phyloP scores from a whole-genome alignment of 1,284 basidiomycete species.

The Heterobasidion parviporum region DNA sequence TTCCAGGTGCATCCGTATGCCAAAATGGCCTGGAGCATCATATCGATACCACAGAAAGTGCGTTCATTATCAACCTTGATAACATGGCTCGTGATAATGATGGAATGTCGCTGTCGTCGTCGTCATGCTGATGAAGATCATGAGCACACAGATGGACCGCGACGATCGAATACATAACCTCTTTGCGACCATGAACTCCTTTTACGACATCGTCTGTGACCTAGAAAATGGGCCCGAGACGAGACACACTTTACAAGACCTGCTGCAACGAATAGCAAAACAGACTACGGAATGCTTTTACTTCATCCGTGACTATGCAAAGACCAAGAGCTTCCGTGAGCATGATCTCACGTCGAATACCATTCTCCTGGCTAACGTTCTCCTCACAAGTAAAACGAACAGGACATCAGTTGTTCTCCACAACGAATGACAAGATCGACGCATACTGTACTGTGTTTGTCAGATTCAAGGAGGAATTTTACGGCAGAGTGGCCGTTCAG shows the following conservation, averaged over 20 bases:
- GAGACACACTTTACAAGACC: neutral
- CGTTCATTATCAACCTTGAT: neutral
- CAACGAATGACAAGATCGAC: neutral
- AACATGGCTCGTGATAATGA: neutral
- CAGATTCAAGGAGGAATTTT: neutral
- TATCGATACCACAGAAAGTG: neutral
- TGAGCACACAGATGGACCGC: neutral
- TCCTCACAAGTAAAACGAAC: neutral
- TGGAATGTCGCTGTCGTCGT: neutral
- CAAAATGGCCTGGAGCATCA: neutral
- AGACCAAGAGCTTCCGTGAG: neutral
- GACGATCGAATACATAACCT: neutral
- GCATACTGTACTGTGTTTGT: neutral
- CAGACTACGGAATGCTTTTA: neutral
- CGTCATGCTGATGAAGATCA: neutral
- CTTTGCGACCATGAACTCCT: neutral
- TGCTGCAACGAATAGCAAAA: neutral
- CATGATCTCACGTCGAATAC: neutral
- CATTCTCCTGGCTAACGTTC: neutral
- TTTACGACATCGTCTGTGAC: neutral
- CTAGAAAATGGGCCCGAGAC: neutral
- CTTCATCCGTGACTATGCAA: neutral
- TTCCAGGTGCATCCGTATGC: neutral
- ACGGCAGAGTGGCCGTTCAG: neutral
- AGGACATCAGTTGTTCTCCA: neutral